Conservation (phyloP, 305 asterid species). For the Fraxinus paxiana region DNA sequence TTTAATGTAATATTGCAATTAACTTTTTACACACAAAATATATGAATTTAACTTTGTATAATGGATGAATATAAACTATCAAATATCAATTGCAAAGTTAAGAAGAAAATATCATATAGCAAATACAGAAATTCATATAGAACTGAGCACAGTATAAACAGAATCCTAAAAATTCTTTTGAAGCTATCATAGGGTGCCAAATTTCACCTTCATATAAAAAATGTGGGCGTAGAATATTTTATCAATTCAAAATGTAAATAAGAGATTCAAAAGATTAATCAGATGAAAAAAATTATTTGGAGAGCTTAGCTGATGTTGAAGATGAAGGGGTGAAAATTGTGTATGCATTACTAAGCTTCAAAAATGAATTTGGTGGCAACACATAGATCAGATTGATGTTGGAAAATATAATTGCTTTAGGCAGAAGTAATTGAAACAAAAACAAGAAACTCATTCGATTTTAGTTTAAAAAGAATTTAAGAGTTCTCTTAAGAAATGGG, state of each 20-base stretch:
- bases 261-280: neutral
- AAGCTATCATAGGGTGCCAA: neutral
- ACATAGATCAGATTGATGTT: neutral
- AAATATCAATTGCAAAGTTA: neutral
- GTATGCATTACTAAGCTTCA: neutral
- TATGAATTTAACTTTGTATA: neutral
- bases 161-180: neutral
- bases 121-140: neutral
- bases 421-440: neutral
- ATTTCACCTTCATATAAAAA: neutral
- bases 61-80: neutral
- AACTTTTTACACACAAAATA: neutral
- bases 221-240: neutral
- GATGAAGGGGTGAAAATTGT: neutral
- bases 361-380: neutral
- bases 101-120: neutral
- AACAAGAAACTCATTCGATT: neutral
- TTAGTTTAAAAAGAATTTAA: neutral
- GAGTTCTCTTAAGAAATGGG: neutral
- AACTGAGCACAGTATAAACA: neutral
- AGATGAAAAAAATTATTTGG: neutral
- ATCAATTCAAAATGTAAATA: neutral
- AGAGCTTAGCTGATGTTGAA: neutral
- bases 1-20: neutral
- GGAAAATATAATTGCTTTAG: neutral